Conservation (phyloP, 257 asterid species). For the Buddleja alternifolia region DNA sequence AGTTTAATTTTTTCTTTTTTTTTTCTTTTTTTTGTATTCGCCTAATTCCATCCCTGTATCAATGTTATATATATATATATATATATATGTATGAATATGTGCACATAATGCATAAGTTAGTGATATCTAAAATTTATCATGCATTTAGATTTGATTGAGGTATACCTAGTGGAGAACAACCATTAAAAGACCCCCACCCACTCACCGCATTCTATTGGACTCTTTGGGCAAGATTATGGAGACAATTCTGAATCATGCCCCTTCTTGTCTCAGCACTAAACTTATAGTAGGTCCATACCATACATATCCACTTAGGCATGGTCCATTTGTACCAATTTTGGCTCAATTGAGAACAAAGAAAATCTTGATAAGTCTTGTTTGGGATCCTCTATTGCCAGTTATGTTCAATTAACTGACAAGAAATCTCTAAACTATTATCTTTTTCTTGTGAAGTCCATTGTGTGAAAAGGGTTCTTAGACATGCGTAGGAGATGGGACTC, state of each 20-base stretch:
- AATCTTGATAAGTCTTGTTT: constrained; percentile 15
- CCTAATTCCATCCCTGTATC: too few relatives aligned
- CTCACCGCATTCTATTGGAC: too few relatives aligned
- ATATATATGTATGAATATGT: too few relatives aligned
- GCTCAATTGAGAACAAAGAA: constrained; percentile 14
- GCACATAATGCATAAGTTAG: too few relatives aligned
- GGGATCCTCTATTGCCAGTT: not conserved
- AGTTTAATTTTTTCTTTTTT: too few relatives aligned
- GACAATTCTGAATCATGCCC: constrained; percentile 11
- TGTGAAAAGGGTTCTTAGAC: constrained; percentile 36
- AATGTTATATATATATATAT: too few relatives aligned
- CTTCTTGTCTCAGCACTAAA: not conserved
- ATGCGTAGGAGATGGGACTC: constrained; percentile 50
- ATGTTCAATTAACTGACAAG: not conserved
- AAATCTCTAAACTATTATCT: constrained; percentile 1
- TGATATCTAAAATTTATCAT: too few relatives aligned
- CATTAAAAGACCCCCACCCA: too few relatives aligned
- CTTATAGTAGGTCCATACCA: constrained; percentile 31
- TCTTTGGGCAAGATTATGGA: constrained; percentile 23
- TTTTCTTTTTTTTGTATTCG: too few relatives aligned
- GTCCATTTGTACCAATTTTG: constrained; percentile 1
- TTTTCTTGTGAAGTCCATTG: not conserved
- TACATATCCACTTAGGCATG: constrained; percentile 13
- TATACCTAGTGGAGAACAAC: too few relatives aligned
- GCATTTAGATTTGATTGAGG: too few relatives aligned